Conservation (phyloP, 805 yeast species). For the Candida bentonensis region DNA sequence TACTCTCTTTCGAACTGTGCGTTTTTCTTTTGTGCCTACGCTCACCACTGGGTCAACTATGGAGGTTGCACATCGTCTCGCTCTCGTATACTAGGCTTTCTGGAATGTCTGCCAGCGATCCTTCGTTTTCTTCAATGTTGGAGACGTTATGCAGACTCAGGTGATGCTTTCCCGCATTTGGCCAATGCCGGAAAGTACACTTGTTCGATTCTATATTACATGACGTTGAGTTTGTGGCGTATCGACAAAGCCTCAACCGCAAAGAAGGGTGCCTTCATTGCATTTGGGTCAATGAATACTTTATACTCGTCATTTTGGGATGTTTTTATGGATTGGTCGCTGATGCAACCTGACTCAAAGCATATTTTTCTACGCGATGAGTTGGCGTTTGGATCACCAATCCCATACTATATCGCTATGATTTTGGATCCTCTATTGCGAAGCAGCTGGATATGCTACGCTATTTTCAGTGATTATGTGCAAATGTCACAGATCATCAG, state of each 20-base stretch:
- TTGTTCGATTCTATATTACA: conserved; percentile 52
- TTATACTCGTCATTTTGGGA: conserved; percentile 70
- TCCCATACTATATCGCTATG: conserved; percentile 60
- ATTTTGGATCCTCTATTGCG: conserved; percentile 58
- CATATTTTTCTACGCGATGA: conserved; percentile 55
- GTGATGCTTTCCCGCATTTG: conserved; percentile 92
- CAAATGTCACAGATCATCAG: conserved; percentile 84
- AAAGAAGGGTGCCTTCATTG: conserved; percentile 45
- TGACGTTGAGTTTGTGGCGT: conserved; percentile 64
- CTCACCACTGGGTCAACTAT: conserved; percentile 43
- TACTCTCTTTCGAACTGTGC: conserved; percentile 78
- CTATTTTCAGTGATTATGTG: conserved; percentile 56
- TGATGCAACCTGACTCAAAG: conserved; percentile 50
- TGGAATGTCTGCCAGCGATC: conserved; percentile 70
- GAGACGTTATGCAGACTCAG: conserved; percentile 83
- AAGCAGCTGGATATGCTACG: conserved; percentile 88
- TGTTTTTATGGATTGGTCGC: conserved; percentile 89
- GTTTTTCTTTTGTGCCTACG: conserved; percentile 72
- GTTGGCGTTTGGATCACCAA: conserved; percentile 33
- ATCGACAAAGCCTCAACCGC: conserved; percentile 32
- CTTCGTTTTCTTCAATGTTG: conserved; percentile 88
- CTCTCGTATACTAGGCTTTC: conserved; percentile 70
- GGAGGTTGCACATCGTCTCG: conserved; percentile 59
- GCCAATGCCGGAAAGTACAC: conserved; percentile 76
- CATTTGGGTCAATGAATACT: conserved; percentile 64